These are phyloP conservation scores for Calvatia gigantea DNA, from an alignment of 768 basidiomycete genomes.

Conservation along the genomic window DNA sequence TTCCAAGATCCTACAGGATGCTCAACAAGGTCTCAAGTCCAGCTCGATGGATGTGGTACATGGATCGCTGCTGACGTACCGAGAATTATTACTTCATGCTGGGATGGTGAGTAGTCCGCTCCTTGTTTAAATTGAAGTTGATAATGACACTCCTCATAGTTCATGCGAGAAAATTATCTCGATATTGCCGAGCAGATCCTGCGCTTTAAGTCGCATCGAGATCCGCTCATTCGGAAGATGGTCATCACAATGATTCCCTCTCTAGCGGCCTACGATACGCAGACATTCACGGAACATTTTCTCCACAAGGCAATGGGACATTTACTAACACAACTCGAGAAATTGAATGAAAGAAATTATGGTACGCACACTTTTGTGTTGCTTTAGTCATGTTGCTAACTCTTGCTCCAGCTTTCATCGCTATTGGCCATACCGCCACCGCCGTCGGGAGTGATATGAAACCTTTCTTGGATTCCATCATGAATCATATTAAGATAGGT, in stretches of 20 bases:
- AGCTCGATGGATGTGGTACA: conserved; percentile 86
- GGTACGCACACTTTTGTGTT: conserved; percentile 44
- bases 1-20: conserved; percentile 83
- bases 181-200: conserved; percentile 89
- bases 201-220: conserved; percentile 83
- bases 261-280: conserved; percentile 90
- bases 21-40: conserved; percentile 77
- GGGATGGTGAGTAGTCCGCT: conserved; percentile 71
- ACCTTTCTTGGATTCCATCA: conserved; percentile 88
- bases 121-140: not conserved
- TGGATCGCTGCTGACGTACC: conserved; percentile 87
- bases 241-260: conserved; percentile 96
- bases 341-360: conserved; percentile 83
- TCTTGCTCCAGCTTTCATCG: conserved; percentile 72
- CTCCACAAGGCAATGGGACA: conserved; percentile 94
- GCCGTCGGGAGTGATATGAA: conserved; percentile 95
- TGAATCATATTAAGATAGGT: conserved; percentile 86
- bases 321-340: conserved; percentile 83
- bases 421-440: conserved; percentile 92
- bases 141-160: conserved; percentile 40
- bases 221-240: conserved; percentile 85
- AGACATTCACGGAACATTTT: conserved; percentile 87
- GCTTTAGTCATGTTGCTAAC: conserved; percentile 11
- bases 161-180: conserved; percentile 84
- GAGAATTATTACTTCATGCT: conserved; percentile 88